phyloP scores from a whole-genome alignment of 148 eudicot genomes.

The Linanthus parryae region DNA sequence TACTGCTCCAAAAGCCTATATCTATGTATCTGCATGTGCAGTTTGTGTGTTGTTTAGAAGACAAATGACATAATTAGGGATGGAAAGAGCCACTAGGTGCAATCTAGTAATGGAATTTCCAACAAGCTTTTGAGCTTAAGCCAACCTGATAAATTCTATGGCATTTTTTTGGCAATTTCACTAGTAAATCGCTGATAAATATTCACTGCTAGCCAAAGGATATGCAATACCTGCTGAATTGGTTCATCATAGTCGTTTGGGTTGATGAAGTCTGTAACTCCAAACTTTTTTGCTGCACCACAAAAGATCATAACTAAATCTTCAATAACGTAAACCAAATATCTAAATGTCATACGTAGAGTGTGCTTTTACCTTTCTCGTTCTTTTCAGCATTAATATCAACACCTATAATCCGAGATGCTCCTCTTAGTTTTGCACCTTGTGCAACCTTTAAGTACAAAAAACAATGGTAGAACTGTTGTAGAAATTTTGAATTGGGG shows the following conservation, averaged over 20 bases:
- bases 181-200: not conserved
- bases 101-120: not conserved
- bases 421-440: conserved; percentile 65
- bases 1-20: not conserved
- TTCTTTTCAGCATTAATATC: conserved; percentile 63
- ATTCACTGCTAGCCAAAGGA: not conserved
- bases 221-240: conserved; percentile 56
- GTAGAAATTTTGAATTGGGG: no score
- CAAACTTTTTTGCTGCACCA: conserved; percentile 72
- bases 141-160: not conserved
- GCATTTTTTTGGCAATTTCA: not conserved
- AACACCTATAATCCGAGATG: conserved; percentile 78
- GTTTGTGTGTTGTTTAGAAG: no score
- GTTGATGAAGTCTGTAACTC: conserved; percentile 76
- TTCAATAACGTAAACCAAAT: not conserved
- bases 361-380: conserved; percentile 40
- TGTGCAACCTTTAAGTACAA: conserved; percentile 42
- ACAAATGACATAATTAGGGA: no score
- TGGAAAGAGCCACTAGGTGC: no score
- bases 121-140: not conserved
- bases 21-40: no score
- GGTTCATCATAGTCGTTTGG: conserved; percentile 70
- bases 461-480: not conserved
- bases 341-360: not conserved
- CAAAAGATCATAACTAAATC: no score